Percentiles rank a stretch among this genome's conserved stretches.
Conservation (phyloP, 1,284 basidiomycete genomes). For the Xerocomus amazonicus region DNA sequence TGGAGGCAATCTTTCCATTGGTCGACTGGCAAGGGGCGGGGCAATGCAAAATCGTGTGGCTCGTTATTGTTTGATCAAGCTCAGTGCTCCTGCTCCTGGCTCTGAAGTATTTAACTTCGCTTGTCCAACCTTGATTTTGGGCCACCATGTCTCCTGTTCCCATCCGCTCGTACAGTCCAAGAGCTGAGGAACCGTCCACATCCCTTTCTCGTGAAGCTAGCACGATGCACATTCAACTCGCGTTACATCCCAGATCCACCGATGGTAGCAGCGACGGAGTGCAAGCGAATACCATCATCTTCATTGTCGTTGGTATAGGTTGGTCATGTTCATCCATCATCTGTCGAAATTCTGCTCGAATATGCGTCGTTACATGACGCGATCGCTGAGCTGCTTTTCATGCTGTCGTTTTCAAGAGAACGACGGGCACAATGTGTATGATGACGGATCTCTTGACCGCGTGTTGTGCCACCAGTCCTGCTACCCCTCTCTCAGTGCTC, state of each 20-base stretch:
- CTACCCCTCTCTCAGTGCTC: not conserved
- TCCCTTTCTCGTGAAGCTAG: not conserved
- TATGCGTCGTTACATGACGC: not conserved
- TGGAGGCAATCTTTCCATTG: slow-evolving; percentile 23
- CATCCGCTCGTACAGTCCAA: slow-evolving; percentile 1
- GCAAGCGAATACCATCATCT: slow-evolving; percentile 20
- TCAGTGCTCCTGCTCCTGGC: slow-evolving; percentile 12
- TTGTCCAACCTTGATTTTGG: not conserved
- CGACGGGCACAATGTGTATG: not conserved
- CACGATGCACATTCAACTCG: slow-evolving; percentile 10
- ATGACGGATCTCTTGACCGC: not conserved
- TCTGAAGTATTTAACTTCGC: slow-evolving; percentile 20
- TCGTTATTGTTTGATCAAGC: slow-evolving; percentile 12
- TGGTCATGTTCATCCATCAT: slow-evolving; percentile 18
- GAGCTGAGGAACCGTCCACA: slow-evolving; percentile 2
- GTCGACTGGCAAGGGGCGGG: slow-evolving; percentile 8
- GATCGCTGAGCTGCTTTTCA: slow-evolving; percentile 1
- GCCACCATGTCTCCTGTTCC: slow-evolving; percentile 12
- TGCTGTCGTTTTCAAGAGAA: not conserved
- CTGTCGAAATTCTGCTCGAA: not conserved
- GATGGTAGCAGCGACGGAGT: slow-evolving; percentile 3
- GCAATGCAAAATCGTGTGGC: slow-evolving; percentile 21
- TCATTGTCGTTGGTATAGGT: slow-evolving; percentile 29
- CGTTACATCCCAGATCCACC: slow-evolving; percentile 15
- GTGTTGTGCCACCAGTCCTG: not conserved